Evolutionary conservation across 345 rosid genomes (phyloP).

Genomic region (Cardamine occulta): DNA sequence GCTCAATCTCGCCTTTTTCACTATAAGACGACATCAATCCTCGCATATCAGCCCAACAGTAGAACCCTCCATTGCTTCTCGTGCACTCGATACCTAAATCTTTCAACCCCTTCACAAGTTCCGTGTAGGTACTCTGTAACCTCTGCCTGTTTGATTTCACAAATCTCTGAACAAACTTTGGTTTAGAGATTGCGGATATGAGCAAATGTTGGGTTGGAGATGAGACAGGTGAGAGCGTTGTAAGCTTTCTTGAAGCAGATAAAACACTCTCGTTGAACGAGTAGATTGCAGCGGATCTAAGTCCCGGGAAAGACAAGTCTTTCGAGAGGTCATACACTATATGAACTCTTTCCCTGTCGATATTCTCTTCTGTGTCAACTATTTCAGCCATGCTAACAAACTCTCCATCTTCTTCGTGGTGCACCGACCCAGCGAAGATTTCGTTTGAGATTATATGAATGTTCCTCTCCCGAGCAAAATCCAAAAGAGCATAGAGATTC

Average conservation of each 20-base stretch:
- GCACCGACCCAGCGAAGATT: slow-evolving; percentile 65
- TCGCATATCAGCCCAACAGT: slow-evolving; percentile 92
- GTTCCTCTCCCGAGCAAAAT: slow-evolving; percentile 89
- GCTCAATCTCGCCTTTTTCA: slow-evolving; percentile 91
- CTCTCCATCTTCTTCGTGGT: slow-evolving; percentile 52
- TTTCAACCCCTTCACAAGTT: slow-evolving; percentile 63
- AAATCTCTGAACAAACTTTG: slow-evolving; percentile 51
- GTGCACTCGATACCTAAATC: slow-evolving; percentile 65
- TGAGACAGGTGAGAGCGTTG: slow-evolving; percentile 76
- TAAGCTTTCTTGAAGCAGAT: slow-evolving; percentile 63
- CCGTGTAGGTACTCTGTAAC: slow-evolving; percentile 46
- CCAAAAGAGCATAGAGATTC: slow-evolving; percentile 67
- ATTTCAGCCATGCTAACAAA: slow-evolving; percentile 84
- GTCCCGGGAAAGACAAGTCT: slow-evolving; percentile 77
- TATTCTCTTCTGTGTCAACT: slow-evolving; percentile 57
- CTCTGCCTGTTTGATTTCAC: slow-evolving; percentile 57
- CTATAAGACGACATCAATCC: slow-evolving; percentile 71
- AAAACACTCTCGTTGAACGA: slow-evolving; percentile 65
- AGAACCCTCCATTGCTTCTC: slow-evolving; percentile 69
- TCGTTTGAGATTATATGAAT: slow-evolving; percentile 82
- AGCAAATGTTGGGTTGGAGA: slow-evolving; percentile 69
- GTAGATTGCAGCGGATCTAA: slow-evolving; percentile 64
- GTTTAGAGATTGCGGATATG: slow-evolving; percentile 63
- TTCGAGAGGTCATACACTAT: slow-evolving; percentile 68
- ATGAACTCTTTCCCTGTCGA: slow-evolving; percentile 75